Evolutionary conservation across 495 filamentous ascomycete species (phyloP).

Genomic region (Extremus antarcticus): DNA sequence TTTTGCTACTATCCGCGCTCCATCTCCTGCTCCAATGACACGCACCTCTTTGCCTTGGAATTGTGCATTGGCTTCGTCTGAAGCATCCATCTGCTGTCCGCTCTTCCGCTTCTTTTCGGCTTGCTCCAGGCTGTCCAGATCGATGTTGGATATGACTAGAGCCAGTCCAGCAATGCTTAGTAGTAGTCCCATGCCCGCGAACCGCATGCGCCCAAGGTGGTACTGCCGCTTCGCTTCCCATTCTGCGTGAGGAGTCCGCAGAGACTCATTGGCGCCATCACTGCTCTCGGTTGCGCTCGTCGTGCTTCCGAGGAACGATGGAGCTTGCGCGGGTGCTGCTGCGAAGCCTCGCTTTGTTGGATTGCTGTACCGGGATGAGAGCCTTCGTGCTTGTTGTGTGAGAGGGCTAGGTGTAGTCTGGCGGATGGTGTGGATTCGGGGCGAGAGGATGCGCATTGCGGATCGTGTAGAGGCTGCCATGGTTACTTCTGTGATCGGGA

Average conservation of each 20-base stretch:
- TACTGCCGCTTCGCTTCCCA: conserved; percentile 14
- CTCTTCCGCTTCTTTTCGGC: conserved; percentile 5
- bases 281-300: background rate
- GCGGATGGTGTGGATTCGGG: conserved; percentile 8
- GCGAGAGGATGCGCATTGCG: conserved; percentile 18
- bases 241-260: conserved; percentile 1
- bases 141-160: conserved; percentile 9
- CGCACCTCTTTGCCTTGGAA: conserved; percentile 39
- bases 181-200: conserved; percentile 16
- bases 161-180: conserved; percentile 8
- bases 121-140: conserved; percentile 15
- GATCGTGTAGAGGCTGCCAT: conserved; percentile 11
- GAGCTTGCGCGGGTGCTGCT: conserved; percentile 1
- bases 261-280: background rate
- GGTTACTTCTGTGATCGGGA: no score
- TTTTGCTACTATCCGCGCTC: conserved; percentile 47
- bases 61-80: conserved; percentile 12
- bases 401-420: background rate
- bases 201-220: conserved; percentile 16
- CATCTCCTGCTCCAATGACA: conserved; percentile 38
- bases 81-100: conserved; percentile 13
- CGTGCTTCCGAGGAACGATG: background rate
- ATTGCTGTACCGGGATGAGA: conserved; percentile 18
- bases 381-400: conserved; percentile 5
- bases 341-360: conserved; percentile 7